Conservation (phyloP, 1,284 basidiomycete species). For the Macrocybe sp. region DNA sequence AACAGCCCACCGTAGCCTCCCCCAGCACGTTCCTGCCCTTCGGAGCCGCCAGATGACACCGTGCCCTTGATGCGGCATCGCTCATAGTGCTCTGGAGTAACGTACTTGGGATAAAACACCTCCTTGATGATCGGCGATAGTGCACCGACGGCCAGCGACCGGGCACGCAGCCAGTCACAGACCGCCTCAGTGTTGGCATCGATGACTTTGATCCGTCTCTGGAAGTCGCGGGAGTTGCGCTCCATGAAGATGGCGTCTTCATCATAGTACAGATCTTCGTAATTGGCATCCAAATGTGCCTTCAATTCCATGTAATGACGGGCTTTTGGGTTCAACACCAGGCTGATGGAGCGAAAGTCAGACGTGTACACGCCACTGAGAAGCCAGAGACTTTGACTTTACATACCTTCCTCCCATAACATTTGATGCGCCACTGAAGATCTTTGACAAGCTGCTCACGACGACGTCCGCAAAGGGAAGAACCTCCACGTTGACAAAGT, state of each 20-base stretch:
- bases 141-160: slow-evolving; percentile 39
- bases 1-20: slow-evolving; percentile 93
- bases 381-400: slow-evolving; percentile 1
- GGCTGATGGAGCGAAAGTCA: slow-evolving; percentile 34
- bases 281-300: slow-evolving; percentile 50
- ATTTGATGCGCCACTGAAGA: slow-evolving; percentile 94
- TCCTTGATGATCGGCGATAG: slow-evolving; percentile 62
- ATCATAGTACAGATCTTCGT: slow-evolving; percentile 86
- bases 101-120: slow-evolving; percentile 89
- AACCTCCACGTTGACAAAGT: slow-evolving; percentile 94
- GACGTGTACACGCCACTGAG: slow-evolving; percentile 1
- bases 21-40: slow-evolving; percentile 16
- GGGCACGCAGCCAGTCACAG: slow-evolving; percentile 73
- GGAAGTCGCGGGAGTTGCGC: slow-evolving; percentile 94
- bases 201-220: slow-evolving; percentile 70
- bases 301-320: slow-evolving; percentile 68
- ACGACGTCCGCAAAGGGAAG: slow-evolving; percentile 88
- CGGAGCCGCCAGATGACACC: slow-evolving; percentile 11
- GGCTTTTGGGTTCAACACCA: slow-evolving; percentile 82
- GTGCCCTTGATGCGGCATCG: slow-evolving; percentile 46
- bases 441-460: slow-evolving; percentile 91
- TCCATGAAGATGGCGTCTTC: slow-evolving; percentile 98
- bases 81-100: slow-evolving; percentile 72
- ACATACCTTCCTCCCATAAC: slow-evolving; percentile 95
- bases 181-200: slow-evolving; percentile 83